Percentiles rank a stretch among this genome's conserved stretches.
These are phyloP conservation scores for Lichina pygmaea DNA, from an alignment of 495 filamentous ascomycete genomes.

Conservation along the genomic window DNA sequence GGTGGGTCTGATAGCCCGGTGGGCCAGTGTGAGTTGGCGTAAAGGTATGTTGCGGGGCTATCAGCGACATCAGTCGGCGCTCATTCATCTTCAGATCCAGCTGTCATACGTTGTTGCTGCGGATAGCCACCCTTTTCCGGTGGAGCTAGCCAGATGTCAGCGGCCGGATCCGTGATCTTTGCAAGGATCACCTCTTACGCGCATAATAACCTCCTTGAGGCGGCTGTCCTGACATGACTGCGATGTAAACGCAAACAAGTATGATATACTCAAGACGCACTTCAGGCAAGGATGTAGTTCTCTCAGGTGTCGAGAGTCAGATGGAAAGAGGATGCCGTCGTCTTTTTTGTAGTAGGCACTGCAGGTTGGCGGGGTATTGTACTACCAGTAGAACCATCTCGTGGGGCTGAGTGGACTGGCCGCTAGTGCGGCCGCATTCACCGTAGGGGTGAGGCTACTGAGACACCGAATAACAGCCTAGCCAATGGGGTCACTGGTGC, in stretches of 20 bases:
- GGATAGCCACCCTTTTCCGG: constrained; percentile 3
- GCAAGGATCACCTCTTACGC: neutral
- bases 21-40: neutral
- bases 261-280: too few relatives aligned
- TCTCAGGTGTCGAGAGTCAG: too few relatives aligned
- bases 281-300: too few relatives aligned
- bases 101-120: neutral
- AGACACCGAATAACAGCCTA: too few relatives aligned
- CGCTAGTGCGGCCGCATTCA: too few relatives aligned
- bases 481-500: too few relatives aligned
- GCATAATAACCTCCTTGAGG: constrained; percentile 2
- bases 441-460: too few relatives aligned
- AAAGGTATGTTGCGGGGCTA: neutral
- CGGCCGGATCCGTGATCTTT: neutral
- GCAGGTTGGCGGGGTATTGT: too few relatives aligned
- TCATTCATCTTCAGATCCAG: neutral
- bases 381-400: too few relatives aligned
- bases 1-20: neutral
- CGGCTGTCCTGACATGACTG: constrained; percentile 1
- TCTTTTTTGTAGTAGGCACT: too few relatives aligned
- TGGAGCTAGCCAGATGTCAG: constrained; percentile 1
- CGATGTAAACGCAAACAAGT: neutral
- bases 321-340: too few relatives aligned
- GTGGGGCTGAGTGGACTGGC: too few relatives aligned
- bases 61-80: neutral